Base-by-base conservation (phyloP, 176 grass and related monocot species). In the Oryza glaberrima region DNA sequence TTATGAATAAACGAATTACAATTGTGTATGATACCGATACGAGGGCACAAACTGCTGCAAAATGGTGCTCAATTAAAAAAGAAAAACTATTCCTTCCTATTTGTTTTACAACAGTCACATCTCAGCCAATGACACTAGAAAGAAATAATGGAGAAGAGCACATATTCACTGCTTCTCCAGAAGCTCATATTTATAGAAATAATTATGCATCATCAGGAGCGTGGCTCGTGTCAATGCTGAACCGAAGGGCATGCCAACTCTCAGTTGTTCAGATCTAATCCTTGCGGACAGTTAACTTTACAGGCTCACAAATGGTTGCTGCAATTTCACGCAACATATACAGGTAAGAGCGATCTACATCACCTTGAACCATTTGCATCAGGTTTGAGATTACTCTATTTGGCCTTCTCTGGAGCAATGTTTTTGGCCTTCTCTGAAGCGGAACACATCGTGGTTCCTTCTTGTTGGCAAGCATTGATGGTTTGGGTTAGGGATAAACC, bases 241-340 rank as follows among this genome's bases (percentile, higher is more conserved):
- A 87, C 61, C 40, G 10, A 85, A 81, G 79, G 70, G 56, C 80
- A 64, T 83, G 44, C 12, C 14, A 63, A 75, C 64, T 78, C 63
- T 87, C 80, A 87, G 19, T 87, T 90, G 35, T 72, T 89, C 54
- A 77, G 23, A 83, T 88, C 74, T 89, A 87, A 87, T 63, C 88
- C 91, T 86, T 96, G 86, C 38, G 66, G 83, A 93, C 90, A 87
- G 90, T 60, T 91, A 88, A 90, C 88, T 84, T 93, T 93, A 96
- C 87, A 91, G 76, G 80, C 82, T 85, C 87, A 84, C 72, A 85
- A 65, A 82, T 83, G 54, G 71, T 41, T 86, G 63, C 80, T 86
- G 88, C 76, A 84, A 88, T 68, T 81, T 74, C 78, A 75, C 75
- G 77, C 58, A 54, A 82, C 87, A 83, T 89, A 82, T 85, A 86